Evolutionary conservation across 2,329 filamentous ascomycete genomes (phyloP).

Genomic region (Alternaria sp.): DNA sequence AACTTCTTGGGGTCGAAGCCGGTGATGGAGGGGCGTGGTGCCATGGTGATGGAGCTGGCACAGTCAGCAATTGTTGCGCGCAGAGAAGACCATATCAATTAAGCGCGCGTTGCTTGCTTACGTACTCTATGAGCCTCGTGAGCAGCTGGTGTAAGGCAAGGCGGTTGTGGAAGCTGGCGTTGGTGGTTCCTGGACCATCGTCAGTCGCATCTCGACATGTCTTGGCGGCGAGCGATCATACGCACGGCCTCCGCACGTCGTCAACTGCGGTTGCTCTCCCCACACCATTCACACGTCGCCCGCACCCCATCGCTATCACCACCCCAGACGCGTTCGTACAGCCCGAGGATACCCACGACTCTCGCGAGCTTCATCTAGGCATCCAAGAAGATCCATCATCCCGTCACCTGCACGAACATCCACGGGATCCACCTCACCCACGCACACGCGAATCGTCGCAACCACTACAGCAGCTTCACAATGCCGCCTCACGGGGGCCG

Average conservation of each 20-base stretch:
- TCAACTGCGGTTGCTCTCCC: conserved; percentile 7
- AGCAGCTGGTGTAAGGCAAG: conserved; percentile 22
- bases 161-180: conserved; percentile 27
- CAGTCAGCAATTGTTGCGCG: conserved; percentile 22
- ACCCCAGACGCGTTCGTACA: neutral
- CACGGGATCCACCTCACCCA: neutral
- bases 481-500: conserved; percentile 67
- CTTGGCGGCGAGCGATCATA: conserved; percentile 22
- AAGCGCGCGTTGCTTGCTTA: neutral
- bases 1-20: conserved; percentile 89
- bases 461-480: conserved; percentile 25
- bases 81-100: conserved; percentile 1
- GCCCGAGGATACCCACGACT: neutral
- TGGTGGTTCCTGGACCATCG: conserved; percentile 24
- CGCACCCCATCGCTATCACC: conserved; percentile 1
- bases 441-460: conserved; percentile 24
- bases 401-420: neutral
- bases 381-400: neutral
- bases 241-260: conserved; percentile 12
- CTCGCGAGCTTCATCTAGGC: neutral
- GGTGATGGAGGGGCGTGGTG: conserved; percentile 75
- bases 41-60: conserved; percentile 52
- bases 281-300: conserved; percentile 6
- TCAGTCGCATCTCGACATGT: conserved; percentile 15
- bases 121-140: conserved; percentile 38